A percentile compares a stretch with the other conserved stretches of the same genome.
Evolutionary conservation across 106 monocot species (phyloP).

Genomic region (Triglochin maritima): DNA sequence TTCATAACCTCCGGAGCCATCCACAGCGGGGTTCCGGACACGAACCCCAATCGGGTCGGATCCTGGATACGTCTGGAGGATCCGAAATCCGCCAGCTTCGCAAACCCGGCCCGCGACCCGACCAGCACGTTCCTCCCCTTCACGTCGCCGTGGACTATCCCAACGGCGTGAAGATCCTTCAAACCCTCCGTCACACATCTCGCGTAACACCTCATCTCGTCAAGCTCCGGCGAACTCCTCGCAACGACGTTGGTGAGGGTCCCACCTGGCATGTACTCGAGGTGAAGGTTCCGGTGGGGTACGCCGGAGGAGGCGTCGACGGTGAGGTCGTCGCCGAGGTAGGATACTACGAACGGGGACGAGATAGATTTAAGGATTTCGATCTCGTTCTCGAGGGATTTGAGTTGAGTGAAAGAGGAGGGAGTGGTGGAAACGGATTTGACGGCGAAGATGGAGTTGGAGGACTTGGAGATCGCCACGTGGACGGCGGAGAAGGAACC

Average conservation of each 20-base stretch:
- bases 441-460: constrained; percentile 48
- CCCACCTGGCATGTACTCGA: constrained; percentile 24
- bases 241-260: neutral
- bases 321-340: constrained; percentile 35
- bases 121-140: constrained; percentile 58
- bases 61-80: constrained; percentile 13
- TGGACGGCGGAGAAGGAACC: constrained; percentile 60
- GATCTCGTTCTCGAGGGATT: constrained; percentile 8
- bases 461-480: constrained; percentile 32
- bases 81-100: constrained; percentile 69
- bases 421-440: constrained; percentile 28
- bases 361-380: neutral
- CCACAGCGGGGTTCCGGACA: constrained; percentile 66
- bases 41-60: constrained; percentile 3
- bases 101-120: constrained; percentile 23
- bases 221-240: constrained; percentile 14
- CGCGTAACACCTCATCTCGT: constrained; percentile 11
- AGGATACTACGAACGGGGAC: constrained; percentile 5
- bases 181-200: constrained; percentile 32
- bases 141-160: constrained; percentile 61
- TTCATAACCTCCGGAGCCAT: constrained; percentile 83
- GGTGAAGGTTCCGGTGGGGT: constrained; percentile 9
- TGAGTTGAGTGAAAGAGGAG: neutral
- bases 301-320: neutral
- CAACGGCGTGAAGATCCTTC: constrained; percentile 35